Conservation (phyloP, 305 asterid genomes). For the Solanum hybrid region DNA sequence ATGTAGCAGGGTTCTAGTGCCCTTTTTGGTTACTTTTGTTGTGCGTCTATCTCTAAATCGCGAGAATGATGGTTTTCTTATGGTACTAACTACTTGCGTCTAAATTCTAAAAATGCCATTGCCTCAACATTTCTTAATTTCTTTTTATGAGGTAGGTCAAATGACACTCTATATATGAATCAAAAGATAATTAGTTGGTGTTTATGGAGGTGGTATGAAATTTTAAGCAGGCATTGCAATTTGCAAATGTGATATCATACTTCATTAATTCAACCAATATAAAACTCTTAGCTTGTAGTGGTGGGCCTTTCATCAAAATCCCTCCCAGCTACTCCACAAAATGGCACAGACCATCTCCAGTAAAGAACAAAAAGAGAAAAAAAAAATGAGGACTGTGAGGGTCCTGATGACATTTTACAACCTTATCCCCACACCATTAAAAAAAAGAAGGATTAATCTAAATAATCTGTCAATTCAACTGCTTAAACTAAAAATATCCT, state of each 20-base stretch:
- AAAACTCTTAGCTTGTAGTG: background rate
- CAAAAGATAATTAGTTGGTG: background rate
- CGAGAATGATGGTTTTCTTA: background rate
- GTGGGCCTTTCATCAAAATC: conserved; percentile 25
- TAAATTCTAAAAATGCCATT: background rate
- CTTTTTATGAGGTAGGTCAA: background rate
- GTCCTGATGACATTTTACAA: conserved; percentile 10
- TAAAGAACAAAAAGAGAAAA: conserved; percentile 33
- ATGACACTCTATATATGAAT: background rate
- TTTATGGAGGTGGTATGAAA: background rate
- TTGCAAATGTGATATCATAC: background rate
- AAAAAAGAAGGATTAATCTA: background rate
- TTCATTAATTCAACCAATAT: background rate
- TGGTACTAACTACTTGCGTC: background rate
- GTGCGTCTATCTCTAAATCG: background rate
- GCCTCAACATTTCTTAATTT: background rate
- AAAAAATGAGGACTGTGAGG: conserved; percentile 35
- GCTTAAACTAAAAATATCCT: background rate
- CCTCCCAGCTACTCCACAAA: conserved; percentile 22
- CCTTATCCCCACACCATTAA: background rate
- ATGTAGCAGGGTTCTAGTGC: background rate
- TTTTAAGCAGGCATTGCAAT: background rate
- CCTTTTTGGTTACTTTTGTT: background rate
- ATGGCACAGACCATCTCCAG: conserved; percentile 23
- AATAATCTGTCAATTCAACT: background rate